Evolutionary conservation across 352 stramenopile species (phyloP), one percentile per base, ranked within the genome.

Genomic region (Phytopythium aichiense): DNA sequence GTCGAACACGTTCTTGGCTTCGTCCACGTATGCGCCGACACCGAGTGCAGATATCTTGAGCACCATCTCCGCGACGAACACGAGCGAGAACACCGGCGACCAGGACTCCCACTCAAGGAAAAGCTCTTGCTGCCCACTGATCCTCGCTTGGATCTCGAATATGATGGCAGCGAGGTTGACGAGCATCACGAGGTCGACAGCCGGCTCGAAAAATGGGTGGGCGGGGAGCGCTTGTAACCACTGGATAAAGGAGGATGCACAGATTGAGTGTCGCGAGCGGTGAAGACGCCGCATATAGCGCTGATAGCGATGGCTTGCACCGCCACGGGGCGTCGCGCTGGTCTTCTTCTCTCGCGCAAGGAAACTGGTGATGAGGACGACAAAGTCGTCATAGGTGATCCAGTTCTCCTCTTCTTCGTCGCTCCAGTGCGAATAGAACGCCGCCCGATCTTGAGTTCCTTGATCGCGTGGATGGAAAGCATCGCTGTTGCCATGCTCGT

Each of bases 1-100:
- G 59, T 96, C 88, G 61, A 95, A 96, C 23, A 89, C 62, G 61
- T 96, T 96, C 60, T 87, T 89, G 7, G 65, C 16, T 31, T 84
- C 76, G 6, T 73, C 63, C 49, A 84, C 84, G 66, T 95, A 96
- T 33, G 65, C 66, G 20, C 69, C 69, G 35, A 71, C 67, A 9
- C 79, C 79, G 30, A 84, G 68, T 4, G 76, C 79, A 33, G 82
- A 77, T 53, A 94, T 77, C 68, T 96, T 96, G 31, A 94, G 53
- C 11, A 89, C 57, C 84, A 96, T 95, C 57, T 96, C 88, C 1
- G 88, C 40, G 15, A 93, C 60, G 64, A 92, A 96, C 7, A 76
- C 64, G 20, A 73, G 64, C 28, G 85, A 84, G 57, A 95, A 95
- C 9, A 79, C 52, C 2, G 84, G 74, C 73, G 94, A 92, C 50